Conservation (phyloP, 768 basidiomycete species). For the Thelephora aurantiotincta region DNA sequence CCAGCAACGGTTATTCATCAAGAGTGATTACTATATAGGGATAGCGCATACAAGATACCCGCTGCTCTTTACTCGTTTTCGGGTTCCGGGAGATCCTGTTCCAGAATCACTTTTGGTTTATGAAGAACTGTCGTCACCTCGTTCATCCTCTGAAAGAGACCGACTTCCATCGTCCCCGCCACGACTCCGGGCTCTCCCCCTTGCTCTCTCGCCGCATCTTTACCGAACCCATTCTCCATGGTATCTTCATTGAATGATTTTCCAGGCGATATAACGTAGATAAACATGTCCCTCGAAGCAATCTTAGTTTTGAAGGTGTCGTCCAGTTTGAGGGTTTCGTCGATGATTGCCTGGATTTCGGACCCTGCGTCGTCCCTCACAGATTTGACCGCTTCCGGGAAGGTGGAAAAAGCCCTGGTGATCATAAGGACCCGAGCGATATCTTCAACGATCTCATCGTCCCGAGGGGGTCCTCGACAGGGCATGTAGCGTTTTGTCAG, state of each 20-base stretch:
- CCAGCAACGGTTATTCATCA: neutral
- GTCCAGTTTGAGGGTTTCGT: neutral
- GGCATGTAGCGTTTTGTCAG: conserved; percentile 8
- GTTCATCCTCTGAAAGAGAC: neutral
- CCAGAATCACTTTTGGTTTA: neutral
- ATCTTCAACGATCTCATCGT: neutral
- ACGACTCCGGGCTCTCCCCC: neutral
- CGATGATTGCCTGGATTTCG: neutral
- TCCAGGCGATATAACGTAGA: neutral
- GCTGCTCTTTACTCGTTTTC: neutral
- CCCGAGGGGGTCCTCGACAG: neutral
- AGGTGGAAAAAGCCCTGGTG: neutral
- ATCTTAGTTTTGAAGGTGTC: neutral
- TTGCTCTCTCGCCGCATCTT: neutral
- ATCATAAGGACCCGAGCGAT: neutral
- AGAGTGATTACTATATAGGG: neutral
- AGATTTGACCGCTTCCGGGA: neutral
- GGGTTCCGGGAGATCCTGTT: neutral
- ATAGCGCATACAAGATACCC: neutral
- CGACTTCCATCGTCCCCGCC: neutral
- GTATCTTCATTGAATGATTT: neutral
- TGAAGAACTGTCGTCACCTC: neutral
- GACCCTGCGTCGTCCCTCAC: neutral
- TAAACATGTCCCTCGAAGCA: neutral
- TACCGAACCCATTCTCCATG: neutral